Evolutionary conservation across 306 rosid genomes (phyloP), one percentile per base, ranked within the genome.

Genomic region (Sesbania bispinosa): DNA sequence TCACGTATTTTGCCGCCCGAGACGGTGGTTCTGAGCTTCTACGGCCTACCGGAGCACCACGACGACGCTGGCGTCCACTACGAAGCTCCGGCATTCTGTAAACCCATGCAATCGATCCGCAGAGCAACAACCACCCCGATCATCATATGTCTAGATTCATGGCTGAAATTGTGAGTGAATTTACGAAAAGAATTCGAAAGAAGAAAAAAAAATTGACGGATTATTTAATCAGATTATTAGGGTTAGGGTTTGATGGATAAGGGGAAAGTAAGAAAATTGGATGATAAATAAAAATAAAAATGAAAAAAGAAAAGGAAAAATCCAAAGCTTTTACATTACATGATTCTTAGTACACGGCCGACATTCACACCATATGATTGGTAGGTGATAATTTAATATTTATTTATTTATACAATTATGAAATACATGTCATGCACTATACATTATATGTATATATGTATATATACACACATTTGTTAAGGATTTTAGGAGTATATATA

Each of bases 31-130:
- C 74, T 10, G 81, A 80, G 63, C 71, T 83, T 68, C 23, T 84
- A 53, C 54, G 85, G 57, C 77, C 83, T 69, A 90, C 79, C 83
- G 86, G 84, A 80, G 87, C 91, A 57, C 87, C 89, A 57, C 87
- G 88, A 80, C 96, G 92, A 69, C 92, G 78, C 67, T 93, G 89
- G 60, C 85, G 83, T 87, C 87, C 85, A 79, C 80, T 84, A 74
- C 92, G 96, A 89, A 85, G 96, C 89, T 86, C 98, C 83, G 93
- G 89, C 92, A 92, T 90, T 81, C 85, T 81, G 77, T 74, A 88
- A 79, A 86, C 93, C 92, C 96, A 93, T 93, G 88, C 89, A 92
- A 86, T 74, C 83, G 79, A 51, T 61, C 68, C 58, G 71, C 66
- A 57, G 70, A 67, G 67, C 69, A 18, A 71, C 66, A 60, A 81